A percentile compares a stretch with the other conserved stretches of the same genome.
phyloP scores from a whole-genome alignment of 2,329 filamentous ascomycete genomes.

The Xylariaceae sp. region DNA sequence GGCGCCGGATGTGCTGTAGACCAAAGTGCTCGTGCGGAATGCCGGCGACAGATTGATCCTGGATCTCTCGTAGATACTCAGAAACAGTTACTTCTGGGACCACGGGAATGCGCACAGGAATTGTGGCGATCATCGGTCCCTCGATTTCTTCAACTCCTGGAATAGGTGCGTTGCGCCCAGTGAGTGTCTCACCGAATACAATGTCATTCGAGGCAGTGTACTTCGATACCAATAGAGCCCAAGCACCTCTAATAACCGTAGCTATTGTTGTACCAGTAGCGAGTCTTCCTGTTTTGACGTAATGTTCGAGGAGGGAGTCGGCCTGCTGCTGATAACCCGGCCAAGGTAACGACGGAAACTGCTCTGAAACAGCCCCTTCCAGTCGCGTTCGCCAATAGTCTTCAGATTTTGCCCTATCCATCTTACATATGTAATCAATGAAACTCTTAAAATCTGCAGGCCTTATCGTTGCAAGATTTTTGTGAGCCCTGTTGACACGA shows the following conservation, averaged over 20 bases:
- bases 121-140: slow-evolving; percentile 58
- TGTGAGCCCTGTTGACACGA: slow-evolving; percentile 43
- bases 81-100: slow-evolving; percentile 39
- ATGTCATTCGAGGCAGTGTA: slow-evolving; percentile 52
- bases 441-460: slow-evolving; percentile 46
- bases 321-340: slow-evolving; percentile 46
- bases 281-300: slow-evolving; percentile 37
- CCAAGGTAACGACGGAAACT: slow-evolving; percentile 47
- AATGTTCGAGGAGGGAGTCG: slow-evolving; percentile 51
- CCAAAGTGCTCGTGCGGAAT: slow-evolving; percentile 64
- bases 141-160: slow-evolving; percentile 50
- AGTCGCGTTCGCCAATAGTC: slow-evolving; percentile 46
- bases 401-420: slow-evolving; percentile 39
- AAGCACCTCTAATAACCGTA: slow-evolving; percentile 55
- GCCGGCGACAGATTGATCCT: slow-evolving; percentile 51
- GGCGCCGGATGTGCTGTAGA: slow-evolving; percentile 54
- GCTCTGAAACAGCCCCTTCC: slow-evolving; percentile 39
- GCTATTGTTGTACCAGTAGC: slow-evolving; percentile 47
- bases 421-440: slow-evolving; percentile 42
- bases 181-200: slow-evolving; percentile 57
- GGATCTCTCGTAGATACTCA: slow-evolving; percentile 54
- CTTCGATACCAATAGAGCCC: slow-evolving; percentile 51
- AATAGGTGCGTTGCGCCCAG: slow-evolving; percentile 50
- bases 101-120: slow-evolving; percentile 51
- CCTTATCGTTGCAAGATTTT: slow-evolving; percentile 30